These are phyloP conservation scores for Chamaecyparis obtusa DNA, from an alignment of 75 land plant genomes.

Conservation along the genomic window DNA sequence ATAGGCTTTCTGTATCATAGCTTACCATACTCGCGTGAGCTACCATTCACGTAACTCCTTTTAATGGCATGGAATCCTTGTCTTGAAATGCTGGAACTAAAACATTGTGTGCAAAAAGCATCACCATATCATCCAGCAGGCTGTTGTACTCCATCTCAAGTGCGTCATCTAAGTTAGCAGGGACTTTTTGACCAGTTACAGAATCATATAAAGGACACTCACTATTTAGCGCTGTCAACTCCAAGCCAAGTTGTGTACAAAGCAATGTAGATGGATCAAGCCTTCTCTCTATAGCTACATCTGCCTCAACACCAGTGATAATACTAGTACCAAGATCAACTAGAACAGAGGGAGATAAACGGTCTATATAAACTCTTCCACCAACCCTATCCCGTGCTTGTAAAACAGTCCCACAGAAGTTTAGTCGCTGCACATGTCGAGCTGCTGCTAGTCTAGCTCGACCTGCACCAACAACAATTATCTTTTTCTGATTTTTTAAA, in stretches of 20 bases:
- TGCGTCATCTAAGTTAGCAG: slow-evolving; percentile 82
- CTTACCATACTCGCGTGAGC: too few relatives aligned
- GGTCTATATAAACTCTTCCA: slow-evolving; percentile 92
- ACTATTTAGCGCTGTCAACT: slow-evolving; percentile 84
- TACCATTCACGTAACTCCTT: too few relatives aligned
- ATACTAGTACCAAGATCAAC: slow-evolving; percentile 99
- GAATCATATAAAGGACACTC: slow-evolving; percentile 96
- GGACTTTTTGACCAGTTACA: slow-evolving; percentile 79
- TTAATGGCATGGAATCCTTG: too few relatives aligned
- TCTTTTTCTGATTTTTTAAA: slow-evolving; percentile 36
- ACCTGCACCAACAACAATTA: slow-evolving; percentile 90
- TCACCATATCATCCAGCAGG: slow-evolving; percentile 87
- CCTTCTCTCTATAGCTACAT: slow-evolving; percentile 86
- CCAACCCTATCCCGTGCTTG: slow-evolving; percentile 92
- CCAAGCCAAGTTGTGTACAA: slow-evolving; percentile 88
- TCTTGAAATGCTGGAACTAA: too few relatives aligned
- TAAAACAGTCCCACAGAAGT: slow-evolving; percentile 67
- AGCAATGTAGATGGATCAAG: slow-evolving; percentile 91
- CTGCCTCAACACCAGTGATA: slow-evolving; percentile 96
- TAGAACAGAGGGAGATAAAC: slow-evolving; percentile 80
- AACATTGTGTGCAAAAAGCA: slow-evolving; percentile 85
- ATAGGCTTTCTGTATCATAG: too few relatives aligned
- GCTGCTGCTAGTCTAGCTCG: slow-evolving; percentile 96
- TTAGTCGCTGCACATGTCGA: slow-evolving; percentile 82
- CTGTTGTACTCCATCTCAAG: slow-evolving; percentile 89